Evolutionary conservation across 257 asterid species (phyloP), one percentile per base, ranked within the genome.

Genomic region (Ophiorrhiza pumila): DNA sequence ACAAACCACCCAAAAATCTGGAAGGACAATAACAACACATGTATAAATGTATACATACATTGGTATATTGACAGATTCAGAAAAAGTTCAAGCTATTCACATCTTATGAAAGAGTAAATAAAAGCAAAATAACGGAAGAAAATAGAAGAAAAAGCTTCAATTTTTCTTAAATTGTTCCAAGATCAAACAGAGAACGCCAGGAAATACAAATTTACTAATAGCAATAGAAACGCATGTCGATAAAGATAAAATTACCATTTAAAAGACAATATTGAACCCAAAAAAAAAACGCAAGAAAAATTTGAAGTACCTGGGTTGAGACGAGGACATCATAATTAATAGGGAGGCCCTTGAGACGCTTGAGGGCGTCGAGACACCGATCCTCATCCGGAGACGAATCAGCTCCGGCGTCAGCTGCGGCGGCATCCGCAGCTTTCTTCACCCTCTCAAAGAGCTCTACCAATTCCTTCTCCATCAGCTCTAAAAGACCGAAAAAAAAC

Each of bases 261-360:
- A 25, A 37, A 50, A 9, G 23, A 73, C 1, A 37, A 42, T 18
- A 68, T 42, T n/a, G 15, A 23, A 60, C 52, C 31, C 3, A 63
- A 4, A 31, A 73, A 41, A 42, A 74, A 11, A 29, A 55, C 57
- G 18, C 27, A 45, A 65, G 23, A 74, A 47, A 71, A 71, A 56
- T 45, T 46, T 34, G 63, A 71, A 35, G 37, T 72, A 91, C 98
- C 97, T 91, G 94, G 13, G 96, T 85, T 67, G 97, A 91, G 43
- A 93, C 96, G 45, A 93, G 96, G 81, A 93, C 85, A 47, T 89
- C 87, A 80, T 93, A 93, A 82, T 81, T 91, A 50, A 93, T 92
- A 35, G 96, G 98, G 79, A 91, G 89, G 73, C 82, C 76, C 85
- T 87, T 88, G 71, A 94, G 98, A 71, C 42, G 84, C 65, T 83